Conservation (phyloP, 2,329 filamentous ascomycete species). For the Diaporthe aspalathi region DNA sequence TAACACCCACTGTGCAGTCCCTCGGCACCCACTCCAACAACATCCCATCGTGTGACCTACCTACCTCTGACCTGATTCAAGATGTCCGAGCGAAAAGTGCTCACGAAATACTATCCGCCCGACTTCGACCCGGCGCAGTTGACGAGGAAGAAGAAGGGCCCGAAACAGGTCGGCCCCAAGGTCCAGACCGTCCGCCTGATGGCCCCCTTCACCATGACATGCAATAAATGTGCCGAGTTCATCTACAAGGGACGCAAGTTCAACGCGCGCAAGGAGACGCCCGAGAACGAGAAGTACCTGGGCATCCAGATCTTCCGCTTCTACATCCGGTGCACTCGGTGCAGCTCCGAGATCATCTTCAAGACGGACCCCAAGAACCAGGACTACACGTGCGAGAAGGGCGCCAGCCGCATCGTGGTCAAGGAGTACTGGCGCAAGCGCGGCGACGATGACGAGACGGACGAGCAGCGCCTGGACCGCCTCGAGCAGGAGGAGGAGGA, state of each 20-base stretch:
- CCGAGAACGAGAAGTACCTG: constrained; percentile 87
- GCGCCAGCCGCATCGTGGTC: constrained; percentile 86
- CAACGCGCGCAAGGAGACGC: constrained; percentile 93
- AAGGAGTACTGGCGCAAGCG: constrained; percentile 83
- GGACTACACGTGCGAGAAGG: constrained; percentile 79
- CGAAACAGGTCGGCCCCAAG: constrained; percentile 80
- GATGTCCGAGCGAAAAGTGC: constrained; percentile 90
- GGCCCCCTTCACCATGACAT: constrained; percentile 87
- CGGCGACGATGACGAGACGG: constrained; percentile 75
- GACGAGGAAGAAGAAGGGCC: constrained; percentile 73
- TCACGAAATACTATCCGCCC: constrained; percentile 73
- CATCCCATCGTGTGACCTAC: background rate
- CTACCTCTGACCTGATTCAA: background rate
- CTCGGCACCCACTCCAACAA: background rate
- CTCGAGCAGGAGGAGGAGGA: constrained; percentile 79
- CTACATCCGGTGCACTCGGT: constrained; percentile 90
- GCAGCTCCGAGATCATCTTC: constrained; percentile 89
- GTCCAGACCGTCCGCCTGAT: constrained; percentile 90
- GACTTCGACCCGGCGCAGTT: constrained; percentile 93
- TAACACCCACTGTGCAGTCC: no score
- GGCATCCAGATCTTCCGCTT: constrained; percentile 89
- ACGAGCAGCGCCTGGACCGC: constrained; percentile 87
- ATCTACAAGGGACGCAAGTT: constrained; percentile 94
- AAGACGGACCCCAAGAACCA: constrained; percentile 95
- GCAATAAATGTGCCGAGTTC: constrained; percentile 74